These are phyloP conservation scores for Conoideocrella luteorostrata DNA, from an alignment of 2,329 filamentous ascomycete genomes.

Conservation along the genomic window DNA sequence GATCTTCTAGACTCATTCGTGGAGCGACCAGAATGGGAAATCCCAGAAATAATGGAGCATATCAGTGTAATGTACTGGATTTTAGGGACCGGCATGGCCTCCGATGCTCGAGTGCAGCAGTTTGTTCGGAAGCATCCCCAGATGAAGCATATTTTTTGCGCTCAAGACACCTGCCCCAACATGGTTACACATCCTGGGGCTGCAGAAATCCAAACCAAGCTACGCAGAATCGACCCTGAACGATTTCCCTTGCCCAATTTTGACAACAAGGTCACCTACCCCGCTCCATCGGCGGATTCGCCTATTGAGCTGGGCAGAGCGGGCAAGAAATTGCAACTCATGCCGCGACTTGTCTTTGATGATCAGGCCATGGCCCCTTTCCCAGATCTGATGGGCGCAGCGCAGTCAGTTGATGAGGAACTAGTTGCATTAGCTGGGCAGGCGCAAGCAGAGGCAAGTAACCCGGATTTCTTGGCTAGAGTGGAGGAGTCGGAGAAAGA, in stretches of 20 bases:
- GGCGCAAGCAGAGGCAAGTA: slow-evolving; percentile 35
- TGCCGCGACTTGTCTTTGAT: slow-evolving; percentile 40
- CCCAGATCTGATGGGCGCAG: slow-evolving; percentile 39
- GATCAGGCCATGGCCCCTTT: slow-evolving; percentile 40
- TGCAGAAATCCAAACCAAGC: slow-evolving; percentile 58
- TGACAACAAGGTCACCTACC: slow-evolving; percentile 40
- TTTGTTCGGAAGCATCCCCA: slow-evolving; percentile 61
- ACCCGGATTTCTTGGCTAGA: slow-evolving; percentile 39
- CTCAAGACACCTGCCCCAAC: slow-evolving; percentile 68
- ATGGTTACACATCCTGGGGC: slow-evolving; percentile 63
- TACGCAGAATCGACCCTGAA: slow-evolving; percentile 66
- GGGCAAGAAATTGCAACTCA: slow-evolving; percentile 40
- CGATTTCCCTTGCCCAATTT: slow-evolving; percentile 66
- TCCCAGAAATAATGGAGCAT: slow-evolving; percentile 56
- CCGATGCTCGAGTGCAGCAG: slow-evolving; percentile 54
- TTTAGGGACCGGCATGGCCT: slow-evolving; percentile 60
- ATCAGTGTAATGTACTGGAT: slow-evolving; percentile 74
- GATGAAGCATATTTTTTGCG: slow-evolving; percentile 71
- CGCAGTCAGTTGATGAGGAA: slow-evolving; percentile 29
- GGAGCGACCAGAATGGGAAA: slow-evolving; percentile 64
- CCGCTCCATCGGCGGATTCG: slow-evolving; percentile 16
- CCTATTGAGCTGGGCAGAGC: slow-evolving; percentile 33
- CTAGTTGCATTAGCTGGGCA: slow-evolving; percentile 47
- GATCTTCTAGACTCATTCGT: slow-evolving; percentile 67
- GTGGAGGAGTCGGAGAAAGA: slow-evolving; percentile 51